Evolutionary conservation across 2,329 filamentous ascomycete genomes (phyloP).

Genomic region (Immersiporthe knoxdaviesiana): DNA sequence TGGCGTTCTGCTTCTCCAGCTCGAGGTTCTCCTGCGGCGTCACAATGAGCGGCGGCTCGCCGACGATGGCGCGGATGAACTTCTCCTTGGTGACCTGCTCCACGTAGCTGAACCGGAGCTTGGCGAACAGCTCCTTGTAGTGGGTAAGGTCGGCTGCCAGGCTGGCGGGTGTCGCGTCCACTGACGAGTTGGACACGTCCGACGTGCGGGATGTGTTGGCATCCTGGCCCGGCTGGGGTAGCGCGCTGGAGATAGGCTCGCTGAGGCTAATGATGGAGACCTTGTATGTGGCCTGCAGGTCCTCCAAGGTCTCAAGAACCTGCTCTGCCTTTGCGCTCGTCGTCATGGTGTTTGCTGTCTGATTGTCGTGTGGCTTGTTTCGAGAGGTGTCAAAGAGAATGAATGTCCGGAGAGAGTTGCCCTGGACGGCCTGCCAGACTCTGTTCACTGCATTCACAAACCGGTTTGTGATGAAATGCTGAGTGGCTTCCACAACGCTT

Average conservation of each 20-base stretch:
- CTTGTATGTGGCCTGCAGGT: constrained; percentile 61
- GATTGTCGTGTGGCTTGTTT: no score
- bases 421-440: no score
- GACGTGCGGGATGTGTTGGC: constrained; percentile 61
- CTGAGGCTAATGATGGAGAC: constrained; percentile 78
- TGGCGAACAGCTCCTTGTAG: constrained; percentile 94
- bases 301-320: constrained; percentile 52
- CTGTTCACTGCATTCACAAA: no score
- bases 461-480: no score
- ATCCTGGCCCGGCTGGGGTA: constrained; percentile 41
- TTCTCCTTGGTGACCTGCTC: constrained; percentile 99
- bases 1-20: constrained; percentile 69
- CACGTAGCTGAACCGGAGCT: constrained; percentile 94
- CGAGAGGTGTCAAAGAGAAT: not conserved
- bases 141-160: constrained; percentile 84
- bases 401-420: not conserved
- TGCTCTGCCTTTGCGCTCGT: constrained; percentile 40
- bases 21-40: constrained; percentile 80
- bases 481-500: no score
- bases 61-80: constrained; percentile 90
- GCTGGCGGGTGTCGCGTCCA: constrained; percentile 72
- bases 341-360: constrained; percentile 34
- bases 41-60: constrained; percentile 85
- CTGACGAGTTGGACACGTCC: constrained; percentile 68
- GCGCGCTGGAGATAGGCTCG: constrained; percentile 68